Evolutionary conservation across 176 grass and related monocot species (phyloP).

Genomic region (Zea luxurians): DNA sequence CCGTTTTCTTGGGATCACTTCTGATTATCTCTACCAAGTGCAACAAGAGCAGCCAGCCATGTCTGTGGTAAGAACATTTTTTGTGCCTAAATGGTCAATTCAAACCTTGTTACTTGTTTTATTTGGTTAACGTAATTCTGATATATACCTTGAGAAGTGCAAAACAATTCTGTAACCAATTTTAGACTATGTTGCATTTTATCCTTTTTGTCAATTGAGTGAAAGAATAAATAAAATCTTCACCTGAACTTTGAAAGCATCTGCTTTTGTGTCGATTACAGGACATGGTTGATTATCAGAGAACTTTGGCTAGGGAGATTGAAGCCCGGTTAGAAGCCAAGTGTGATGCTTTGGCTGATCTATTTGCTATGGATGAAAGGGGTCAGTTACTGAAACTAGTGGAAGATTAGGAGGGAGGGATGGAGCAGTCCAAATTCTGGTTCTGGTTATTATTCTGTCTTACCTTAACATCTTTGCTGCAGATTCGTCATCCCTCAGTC

Average conservation of each 20-base stretch:
- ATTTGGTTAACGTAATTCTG: neutral
- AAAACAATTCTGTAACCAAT: neutral
- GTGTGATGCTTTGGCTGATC: slow-evolving; percentile 82
- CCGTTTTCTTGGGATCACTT: slow-evolving; percentile 87
- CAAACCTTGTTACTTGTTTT: neutral
- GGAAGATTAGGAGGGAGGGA: neutral
- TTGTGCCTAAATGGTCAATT: neutral
- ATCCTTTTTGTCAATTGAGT: neutral
- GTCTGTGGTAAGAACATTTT: slow-evolving; percentile 47
- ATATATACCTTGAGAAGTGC: slow-evolving; percentile 2
- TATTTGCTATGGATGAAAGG: slow-evolving; percentile 80
- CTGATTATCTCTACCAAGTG: slow-evolving; percentile 80
- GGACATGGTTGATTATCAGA: slow-evolving; percentile 87
- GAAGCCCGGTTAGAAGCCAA: slow-evolving; percentile 91
- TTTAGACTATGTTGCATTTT: neutral
- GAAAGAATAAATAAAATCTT: neutral
- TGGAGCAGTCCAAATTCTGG: neutral
- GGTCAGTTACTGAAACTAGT: slow-evolving; percentile 51
- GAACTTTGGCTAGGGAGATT: slow-evolving; percentile 75
- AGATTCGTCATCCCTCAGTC: slow-evolving; percentile 81
- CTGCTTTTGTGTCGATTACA: slow-evolving; percentile 41
- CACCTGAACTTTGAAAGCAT: slow-evolving; percentile 8
- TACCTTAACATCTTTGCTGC: slow-evolving; percentile 39
- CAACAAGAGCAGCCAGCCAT: slow-evolving; percentile 72
- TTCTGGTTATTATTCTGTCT: slow-evolving; percentile 21